A percentile compares a stretch with the other conserved stretches of the same genome.
These are phyloP conservation scores for Quercus phellos DNA, from an alignment of 331 rosid genomes.

Conservation along the genomic window DNA sequence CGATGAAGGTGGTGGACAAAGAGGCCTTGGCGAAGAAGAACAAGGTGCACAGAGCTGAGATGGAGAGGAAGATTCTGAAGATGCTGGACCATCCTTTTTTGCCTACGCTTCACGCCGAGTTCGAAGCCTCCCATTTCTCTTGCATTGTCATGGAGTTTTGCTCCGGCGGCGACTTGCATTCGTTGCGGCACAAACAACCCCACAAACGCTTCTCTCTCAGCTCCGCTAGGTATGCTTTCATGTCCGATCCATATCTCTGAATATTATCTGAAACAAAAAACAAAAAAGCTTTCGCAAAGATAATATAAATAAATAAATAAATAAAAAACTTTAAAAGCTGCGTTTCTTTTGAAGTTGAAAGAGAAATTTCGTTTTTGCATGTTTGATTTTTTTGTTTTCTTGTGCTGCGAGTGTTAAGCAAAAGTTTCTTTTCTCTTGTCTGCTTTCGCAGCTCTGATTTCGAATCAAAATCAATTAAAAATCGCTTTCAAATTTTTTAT, in stretches of 20 bases:
- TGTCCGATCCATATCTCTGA: background rate
- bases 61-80: constrained; percentile 86
- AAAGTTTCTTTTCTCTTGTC: constrained; percentile 41
- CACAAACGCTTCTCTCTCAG: constrained; percentile 66
- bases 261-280: background rate
- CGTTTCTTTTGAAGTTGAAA: no score
- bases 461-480: constrained; percentile 1
- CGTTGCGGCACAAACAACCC: constrained; percentile 72
- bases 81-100: constrained; percentile 98
- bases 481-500: background rate
- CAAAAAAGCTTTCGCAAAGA: background rate
- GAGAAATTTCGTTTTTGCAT: background rate
- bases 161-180: constrained; percentile 88
- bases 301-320: background rate
- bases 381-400: constrained; percentile 28
- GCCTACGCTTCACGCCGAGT: constrained; percentile 86
- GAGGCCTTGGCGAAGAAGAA: constrained; percentile 76
- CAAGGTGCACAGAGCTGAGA: constrained; percentile 76
- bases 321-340: background rate
- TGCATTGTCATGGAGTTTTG: constrained; percentile 98
- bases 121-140: constrained; percentile 85
- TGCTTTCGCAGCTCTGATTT: constrained; percentile 22
- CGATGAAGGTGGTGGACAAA: constrained; percentile 96
- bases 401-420: constrained; percentile 21
- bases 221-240: constrained; percentile 63